Evolutionary conservation across 1,139 yeast species (phyloP).

Genomic region (Suhomyces anneliseae): DNA sequence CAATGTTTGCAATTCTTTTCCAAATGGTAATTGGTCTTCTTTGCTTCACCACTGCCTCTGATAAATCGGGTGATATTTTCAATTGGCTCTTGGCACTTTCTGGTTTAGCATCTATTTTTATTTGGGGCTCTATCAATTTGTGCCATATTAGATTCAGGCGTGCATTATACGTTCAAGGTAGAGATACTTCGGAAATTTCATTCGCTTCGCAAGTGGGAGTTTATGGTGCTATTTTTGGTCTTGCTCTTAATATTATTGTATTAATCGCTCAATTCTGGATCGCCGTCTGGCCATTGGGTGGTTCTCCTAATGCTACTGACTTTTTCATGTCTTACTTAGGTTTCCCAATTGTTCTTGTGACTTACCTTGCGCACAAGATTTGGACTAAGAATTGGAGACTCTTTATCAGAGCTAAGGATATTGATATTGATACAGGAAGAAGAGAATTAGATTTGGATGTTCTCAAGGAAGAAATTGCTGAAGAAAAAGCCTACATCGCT

Average conservation of each 20-base stretch:
- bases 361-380: constrained; percentile 52
- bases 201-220: constrained; percentile 34
- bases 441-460: constrained; percentile 54
- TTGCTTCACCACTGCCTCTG: constrained; percentile 40
- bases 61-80: constrained; percentile 30
- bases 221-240: constrained; percentile 32
- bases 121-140: constrained; percentile 38
- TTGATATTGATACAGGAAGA: constrained; percentile 56
- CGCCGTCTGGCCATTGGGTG: constrained; percentile 40
- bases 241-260: constrained; percentile 28
- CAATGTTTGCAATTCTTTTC: constrained; percentile 61
- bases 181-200: constrained; percentile 31
- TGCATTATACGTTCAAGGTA: constrained; percentile 32
- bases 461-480: constrained; percentile 49
- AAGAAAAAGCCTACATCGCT: constrained; percentile 40
- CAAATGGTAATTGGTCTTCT: constrained; percentile 46
- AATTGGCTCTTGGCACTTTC: constrained; percentile 39
- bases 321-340: constrained; percentile 60
- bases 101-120: constrained; percentile 35
- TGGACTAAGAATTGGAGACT: constrained; percentile 44
- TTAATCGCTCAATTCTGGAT: constrained; percentile 44
- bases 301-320: constrained; percentile 29
- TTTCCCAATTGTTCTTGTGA: constrained; percentile 48
- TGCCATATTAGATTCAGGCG: constrained; percentile 37
- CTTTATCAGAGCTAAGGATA: constrained; percentile 39